These are phyloP conservation scores for Mariannaea elegans DNA, from an alignment of 2,329 filamentous ascomycete genomes.

Conservation along the genomic window DNA sequence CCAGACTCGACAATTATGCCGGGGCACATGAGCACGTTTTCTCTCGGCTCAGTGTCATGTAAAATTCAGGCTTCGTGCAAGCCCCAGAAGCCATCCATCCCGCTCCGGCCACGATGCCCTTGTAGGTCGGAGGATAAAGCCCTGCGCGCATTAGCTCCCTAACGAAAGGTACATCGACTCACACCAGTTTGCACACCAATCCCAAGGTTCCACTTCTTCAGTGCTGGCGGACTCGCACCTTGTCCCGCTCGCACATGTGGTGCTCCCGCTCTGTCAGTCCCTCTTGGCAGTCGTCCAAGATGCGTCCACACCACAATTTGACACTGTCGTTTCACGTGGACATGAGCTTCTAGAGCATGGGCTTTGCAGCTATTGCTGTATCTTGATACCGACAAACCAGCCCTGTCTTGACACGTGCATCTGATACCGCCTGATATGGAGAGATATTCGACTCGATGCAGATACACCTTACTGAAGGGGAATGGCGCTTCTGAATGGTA, in stretches of 20 bases:
- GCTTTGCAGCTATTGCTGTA: background rate
- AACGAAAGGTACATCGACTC: slow-evolving; percentile 28
- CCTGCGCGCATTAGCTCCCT: slow-evolving; percentile 37
- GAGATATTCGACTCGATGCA: slow-evolving; percentile 9
- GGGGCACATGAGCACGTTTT: background rate
- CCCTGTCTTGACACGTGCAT: slow-evolving; percentile 29
- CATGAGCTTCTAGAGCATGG: slow-evolving; percentile 12
- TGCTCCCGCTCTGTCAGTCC: slow-evolving; percentile 27
- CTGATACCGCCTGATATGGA: slow-evolving; percentile 14
- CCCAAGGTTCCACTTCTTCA: slow-evolving; percentile 25
- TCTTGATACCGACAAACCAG: slow-evolving; percentile 27
- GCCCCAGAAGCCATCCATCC: slow-evolving; percentile 24
- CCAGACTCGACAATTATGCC: slow-evolving; percentile 3
- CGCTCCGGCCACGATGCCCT: slow-evolving; percentile 32
- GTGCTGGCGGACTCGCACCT: slow-evolving; percentile 30
- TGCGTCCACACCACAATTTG: slow-evolving; percentile 15
- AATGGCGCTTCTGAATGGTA: slow-evolving; percentile 21
- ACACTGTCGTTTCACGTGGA: slow-evolving; percentile 17
- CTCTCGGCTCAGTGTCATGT: background rate
- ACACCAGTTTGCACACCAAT: slow-evolving; percentile 26
- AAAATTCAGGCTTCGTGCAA: slow-evolving; percentile 15
- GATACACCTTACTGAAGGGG: slow-evolving; percentile 20
- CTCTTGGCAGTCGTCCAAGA: slow-evolving; percentile 12
- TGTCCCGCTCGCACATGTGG: slow-evolving; percentile 32
- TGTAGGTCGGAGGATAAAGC: slow-evolving; percentile 29